These are phyloP conservation scores for Plasmodium knowlesi DNA, from an alignment of 169 alveolate genomes.

Conservation along the genomic window DNA sequence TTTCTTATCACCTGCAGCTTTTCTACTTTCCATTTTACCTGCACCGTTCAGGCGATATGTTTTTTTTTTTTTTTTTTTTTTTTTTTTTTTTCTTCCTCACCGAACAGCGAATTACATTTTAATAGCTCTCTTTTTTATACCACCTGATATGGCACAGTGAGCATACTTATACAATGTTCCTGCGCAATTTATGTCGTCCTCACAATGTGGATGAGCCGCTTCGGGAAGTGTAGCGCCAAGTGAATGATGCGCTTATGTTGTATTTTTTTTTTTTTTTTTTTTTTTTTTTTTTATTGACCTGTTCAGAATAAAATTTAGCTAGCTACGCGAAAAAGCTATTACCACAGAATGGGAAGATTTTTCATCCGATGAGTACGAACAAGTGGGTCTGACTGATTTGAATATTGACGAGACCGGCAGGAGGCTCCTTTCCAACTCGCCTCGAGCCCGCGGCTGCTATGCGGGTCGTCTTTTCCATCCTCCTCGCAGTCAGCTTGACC, in stretches of 20 bases:
- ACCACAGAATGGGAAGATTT: neutral
- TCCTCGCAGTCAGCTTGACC: neutral
- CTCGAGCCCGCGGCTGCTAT: neutral
- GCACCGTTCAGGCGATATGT: constrained; percentile 2
- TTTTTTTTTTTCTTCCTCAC: neutral
- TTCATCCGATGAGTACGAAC: neutral
- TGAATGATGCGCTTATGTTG: neutral
- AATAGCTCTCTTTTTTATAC: neutral
- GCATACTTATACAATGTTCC: neutral
- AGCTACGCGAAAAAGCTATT: neutral
- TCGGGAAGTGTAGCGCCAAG: neutral
- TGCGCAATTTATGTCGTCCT: neutral
- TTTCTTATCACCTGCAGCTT: neutral
- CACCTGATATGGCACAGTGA: neutral
- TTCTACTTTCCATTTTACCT: neutral
- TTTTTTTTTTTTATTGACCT: neutral
- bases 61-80: neutral
- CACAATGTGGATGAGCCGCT: neutral
- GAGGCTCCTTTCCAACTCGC: neutral
- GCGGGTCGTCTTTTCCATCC: neutral
- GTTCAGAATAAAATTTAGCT: neutral
- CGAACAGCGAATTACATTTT: neutral
- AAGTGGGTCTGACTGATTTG: neutral
- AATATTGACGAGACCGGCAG: neutral
- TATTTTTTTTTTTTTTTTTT: neutral